These are phyloP conservation scores for Nelumbo lutea DNA, from an alignment of 164 flowering plant species.

Conservation along the genomic window DNA sequence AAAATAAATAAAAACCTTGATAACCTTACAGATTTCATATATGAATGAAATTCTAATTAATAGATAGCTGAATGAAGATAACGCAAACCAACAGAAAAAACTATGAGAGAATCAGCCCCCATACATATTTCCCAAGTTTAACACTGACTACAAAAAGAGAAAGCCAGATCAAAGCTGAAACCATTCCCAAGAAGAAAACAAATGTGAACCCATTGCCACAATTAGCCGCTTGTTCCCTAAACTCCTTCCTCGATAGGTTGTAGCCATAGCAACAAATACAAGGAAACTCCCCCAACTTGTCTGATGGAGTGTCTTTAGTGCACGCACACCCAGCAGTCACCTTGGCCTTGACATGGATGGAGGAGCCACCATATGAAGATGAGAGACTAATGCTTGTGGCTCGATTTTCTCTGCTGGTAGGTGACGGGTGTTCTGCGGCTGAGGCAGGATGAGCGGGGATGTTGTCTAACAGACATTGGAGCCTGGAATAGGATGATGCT, in stretches of 20 bases:
- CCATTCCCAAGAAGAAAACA: conserved; percentile 14
- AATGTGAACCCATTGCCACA: conserved; percentile 11
- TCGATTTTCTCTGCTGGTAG: conserved; percentile 3
- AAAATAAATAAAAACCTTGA: too few species aligned
- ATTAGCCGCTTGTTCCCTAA: background rate
- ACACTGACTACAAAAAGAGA: conserved; percentile 6
- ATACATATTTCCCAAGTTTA: conserved; percentile 8
- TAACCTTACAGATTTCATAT: too few species aligned
- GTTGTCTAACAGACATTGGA: conserved; percentile 19
- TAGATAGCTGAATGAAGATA: background rate
- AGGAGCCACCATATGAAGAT: conserved; percentile 16
- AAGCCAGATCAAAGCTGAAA: conserved; percentile 18
- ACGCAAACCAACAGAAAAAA: background rate
- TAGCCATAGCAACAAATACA: conserved; percentile 3
- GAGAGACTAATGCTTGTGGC: conserved; percentile 6
- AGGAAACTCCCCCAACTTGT: conserved; percentile 20
- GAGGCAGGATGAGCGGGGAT: conserved; percentile 29
- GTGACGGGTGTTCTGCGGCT: conserved; percentile 27
- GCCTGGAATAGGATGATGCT: conserved; percentile 8
- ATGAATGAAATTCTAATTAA: background rate
- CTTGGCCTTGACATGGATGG: conserved; percentile 33
- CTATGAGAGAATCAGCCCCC: background rate
- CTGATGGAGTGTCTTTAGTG: conserved; percentile 24
- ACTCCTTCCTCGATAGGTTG: background rate
- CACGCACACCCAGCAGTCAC: conserved; percentile 21